Percentiles rank a stretch among this genome's conserved stretches.
phyloP scores from a whole-genome alignment of 2,329 filamentous ascomycete genomes.

The Ustilaginoidea virens region DNA sequence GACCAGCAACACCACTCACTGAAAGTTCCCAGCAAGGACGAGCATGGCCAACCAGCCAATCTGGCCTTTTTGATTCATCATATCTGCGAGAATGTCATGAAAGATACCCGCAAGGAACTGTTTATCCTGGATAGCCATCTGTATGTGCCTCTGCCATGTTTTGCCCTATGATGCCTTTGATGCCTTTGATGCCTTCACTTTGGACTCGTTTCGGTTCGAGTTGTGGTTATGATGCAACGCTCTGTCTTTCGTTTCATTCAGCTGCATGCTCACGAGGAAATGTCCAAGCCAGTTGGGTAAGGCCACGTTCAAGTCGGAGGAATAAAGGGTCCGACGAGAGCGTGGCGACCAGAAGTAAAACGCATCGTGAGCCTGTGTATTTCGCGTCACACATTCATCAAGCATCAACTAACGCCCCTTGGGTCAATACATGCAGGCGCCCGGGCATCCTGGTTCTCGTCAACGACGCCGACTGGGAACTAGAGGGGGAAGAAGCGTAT shows the following conservation, averaged over 20 bases:
- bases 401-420: conserved; percentile 11
- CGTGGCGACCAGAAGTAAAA: neutral
- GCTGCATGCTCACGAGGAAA: no score
- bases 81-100: conserved; percentile 72
- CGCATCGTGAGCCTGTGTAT: neutral
- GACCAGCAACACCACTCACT: conserved; percentile 63
- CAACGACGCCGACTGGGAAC: conserved; percentile 96
- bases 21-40: conserved; percentile 46
- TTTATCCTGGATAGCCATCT: conserved; percentile 80
- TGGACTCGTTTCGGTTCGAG: no score
- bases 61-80: conserved; percentile 64
- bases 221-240: no score
- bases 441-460: conserved; percentile 93
- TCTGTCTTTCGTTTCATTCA: no score
- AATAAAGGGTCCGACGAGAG: no score
- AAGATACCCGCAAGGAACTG: conserved; percentile 69
- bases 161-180: no score
- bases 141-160: conserved; percentile 54
- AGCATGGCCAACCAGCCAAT: conserved; percentile 44
- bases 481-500: conserved; percentile 88
- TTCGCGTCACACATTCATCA: neutral
- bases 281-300: no score
- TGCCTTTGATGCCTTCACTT: no score
- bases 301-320: no score
- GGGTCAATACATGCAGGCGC: conserved; percentile 55